phyloP scores from a whole-genome alignment of 2,329 filamentous ascomycete genomes.

The Fusarium gaditjirri region DNA sequence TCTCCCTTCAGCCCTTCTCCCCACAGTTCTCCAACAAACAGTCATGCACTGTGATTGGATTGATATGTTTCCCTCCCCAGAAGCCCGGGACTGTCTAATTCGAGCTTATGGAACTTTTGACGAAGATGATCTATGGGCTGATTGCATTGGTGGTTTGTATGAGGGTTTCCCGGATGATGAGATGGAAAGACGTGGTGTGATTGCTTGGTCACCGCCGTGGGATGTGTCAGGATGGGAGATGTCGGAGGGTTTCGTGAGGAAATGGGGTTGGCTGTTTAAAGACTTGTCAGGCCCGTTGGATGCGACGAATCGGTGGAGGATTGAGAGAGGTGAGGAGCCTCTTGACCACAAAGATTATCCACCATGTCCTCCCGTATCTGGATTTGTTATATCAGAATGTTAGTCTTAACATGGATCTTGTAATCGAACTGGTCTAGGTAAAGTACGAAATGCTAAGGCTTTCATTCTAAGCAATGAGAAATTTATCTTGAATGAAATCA shows the following conservation, averaged over 20 bases:
- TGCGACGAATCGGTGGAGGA: conserved; percentile 35
- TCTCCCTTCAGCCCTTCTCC: conserved; percentile 7
- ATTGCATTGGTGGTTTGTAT: conserved; percentile 55
- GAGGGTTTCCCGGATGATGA: conserved; percentile 57
- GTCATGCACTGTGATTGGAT: conserved; percentile 23
- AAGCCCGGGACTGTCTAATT: conserved; percentile 6
- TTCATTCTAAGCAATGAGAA: neutral
- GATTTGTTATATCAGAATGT: neutral
- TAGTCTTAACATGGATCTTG: neutral
- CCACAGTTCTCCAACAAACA: conserved; percentile 21
- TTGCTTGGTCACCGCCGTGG: conserved; percentile 53
- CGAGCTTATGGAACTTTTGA: conserved; percentile 46
- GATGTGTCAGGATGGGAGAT: conserved; percentile 38
- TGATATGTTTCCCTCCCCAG: conserved; percentile 18
- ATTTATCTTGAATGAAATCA: neutral
- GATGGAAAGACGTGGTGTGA: conserved; percentile 52
- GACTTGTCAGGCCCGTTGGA: conserved; percentile 14
- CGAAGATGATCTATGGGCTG: conserved; percentile 56
- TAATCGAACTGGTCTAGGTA: neutral
- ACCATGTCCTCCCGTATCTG: neutral
- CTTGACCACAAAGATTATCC: neutral
- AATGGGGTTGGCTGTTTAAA: conserved; percentile 36
- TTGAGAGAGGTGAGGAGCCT: conserved; percentile 19
- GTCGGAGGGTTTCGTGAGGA: conserved; percentile 33
- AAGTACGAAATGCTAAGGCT: neutral